Base-by-base conservation (phyloP, 2,329 filamentous ascomycete genomes). In the Diaporthe ilicicola region DNA sequence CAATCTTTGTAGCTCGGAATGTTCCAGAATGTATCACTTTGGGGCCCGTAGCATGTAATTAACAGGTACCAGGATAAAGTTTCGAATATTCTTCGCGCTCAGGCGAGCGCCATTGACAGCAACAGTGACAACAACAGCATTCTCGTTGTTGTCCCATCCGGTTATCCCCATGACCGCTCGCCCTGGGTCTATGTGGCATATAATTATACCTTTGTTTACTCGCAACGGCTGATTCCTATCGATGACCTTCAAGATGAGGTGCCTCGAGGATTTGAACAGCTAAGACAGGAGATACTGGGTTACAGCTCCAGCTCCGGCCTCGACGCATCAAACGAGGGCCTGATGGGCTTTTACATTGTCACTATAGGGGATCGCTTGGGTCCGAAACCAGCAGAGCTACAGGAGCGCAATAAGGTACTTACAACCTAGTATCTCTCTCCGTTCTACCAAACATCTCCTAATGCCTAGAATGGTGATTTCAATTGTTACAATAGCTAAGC, bases 141-240 rank as follows among this genome's bases (percentile, higher is more conserved):
- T 17, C 51, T 54, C 9, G 51, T 54, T 34, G 3, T 54, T 34
- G 29, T 54, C 19, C 29, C 51, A 54, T 54, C 29, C 8, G 8
- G 1, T 12, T 37, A 54, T 34, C 51, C 51, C 19, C 51, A 54
- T 5, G 29, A 37, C 9, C 29, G 53, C 19, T 55, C 53, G 12
- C 32, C 53, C n/a, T 55, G 53, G 53, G 32, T 55, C 32, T 55
- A 55, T 37, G n/a, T 55, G 19, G 53, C 53, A 37, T 55, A 55
- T 3, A 34, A 13, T 5, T 34, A 54, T 3, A 37, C 10, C 32
- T 55, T 55, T 39, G 6, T 55, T 55, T 39, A 55, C 29, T 22
- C 53, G 10, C n/a, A 55, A 55, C 32, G 53, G 5, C 53, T 55
- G 4, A 34, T 55, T 39, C 29, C 9, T 55, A 24, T 32, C 10